These are phyloP conservation scores for Ophiostoma piceae DNA, from an alignment of 2,329 filamentous ascomycete genomes.

Conservation along the genomic window DNA sequence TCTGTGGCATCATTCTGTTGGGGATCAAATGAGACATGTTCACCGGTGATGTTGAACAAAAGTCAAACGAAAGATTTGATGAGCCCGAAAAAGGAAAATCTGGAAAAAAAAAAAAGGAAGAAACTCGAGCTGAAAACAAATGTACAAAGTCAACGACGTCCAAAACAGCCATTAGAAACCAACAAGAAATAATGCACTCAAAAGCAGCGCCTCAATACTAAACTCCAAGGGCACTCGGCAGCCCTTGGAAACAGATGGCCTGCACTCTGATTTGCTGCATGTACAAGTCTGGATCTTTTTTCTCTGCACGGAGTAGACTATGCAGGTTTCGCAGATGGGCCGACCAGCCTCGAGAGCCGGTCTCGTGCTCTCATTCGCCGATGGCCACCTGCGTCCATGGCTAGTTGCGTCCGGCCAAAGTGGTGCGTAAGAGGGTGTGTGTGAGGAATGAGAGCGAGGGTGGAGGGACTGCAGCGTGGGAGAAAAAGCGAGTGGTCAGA, in stretches of 20 bases:
- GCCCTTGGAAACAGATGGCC: neutral
- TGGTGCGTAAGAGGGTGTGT: conserved; percentile 20
- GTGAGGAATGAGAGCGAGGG: conserved; percentile 4
- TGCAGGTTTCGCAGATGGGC: conserved; percentile 23
- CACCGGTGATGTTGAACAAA: neutral
- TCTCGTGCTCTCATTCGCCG: conserved; percentile 22
- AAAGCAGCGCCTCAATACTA: neutral
- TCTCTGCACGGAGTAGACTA: conserved; percentile 13
- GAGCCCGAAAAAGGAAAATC: neutral
- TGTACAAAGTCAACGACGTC: neutral
- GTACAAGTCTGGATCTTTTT: neutral
- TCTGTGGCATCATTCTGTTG: neutral
- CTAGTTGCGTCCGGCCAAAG: conserved; percentile 22
- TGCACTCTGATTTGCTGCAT: conserved; percentile 1
- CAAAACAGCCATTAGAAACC: neutral
- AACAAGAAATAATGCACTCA: neutral
- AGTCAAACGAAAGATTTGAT: neutral
- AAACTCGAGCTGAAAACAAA: neutral
- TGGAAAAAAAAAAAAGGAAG: neutral
- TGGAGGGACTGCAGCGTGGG: conserved; percentile 19
- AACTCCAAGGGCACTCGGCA: neutral
- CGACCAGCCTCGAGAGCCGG: conserved; percentile 23
- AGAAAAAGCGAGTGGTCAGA: neutral
- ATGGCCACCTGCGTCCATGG: conserved; percentile 20
- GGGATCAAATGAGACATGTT: conserved; percentile 3